phyloP scores from a whole-genome alignment of 345 rosid species.

The Rhizophora mangle region DNA sequence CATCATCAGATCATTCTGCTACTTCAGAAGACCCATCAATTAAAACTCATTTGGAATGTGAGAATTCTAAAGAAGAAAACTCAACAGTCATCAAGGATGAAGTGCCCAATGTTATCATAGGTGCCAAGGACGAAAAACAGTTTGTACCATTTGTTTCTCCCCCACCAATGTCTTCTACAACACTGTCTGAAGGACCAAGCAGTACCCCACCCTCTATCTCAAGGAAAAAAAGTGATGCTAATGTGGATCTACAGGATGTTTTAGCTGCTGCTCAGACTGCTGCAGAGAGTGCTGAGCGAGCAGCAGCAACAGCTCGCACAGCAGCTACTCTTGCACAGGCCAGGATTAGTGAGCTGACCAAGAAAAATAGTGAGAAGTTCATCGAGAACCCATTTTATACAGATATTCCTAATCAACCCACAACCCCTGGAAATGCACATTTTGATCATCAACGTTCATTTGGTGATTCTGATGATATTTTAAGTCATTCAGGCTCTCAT shows the following conservation, averaged over 20 bases:
- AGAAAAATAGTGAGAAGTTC: slow-evolving; percentile 42
- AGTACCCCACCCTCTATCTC: slow-evolving; percentile 22
- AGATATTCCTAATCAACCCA: slow-evolving; percentile 31
- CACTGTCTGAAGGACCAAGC: slow-evolving; percentile 23
- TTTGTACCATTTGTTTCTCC: slow-evolving; percentile 59
- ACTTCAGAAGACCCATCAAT: slow-evolving; percentile 25
- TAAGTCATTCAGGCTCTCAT: background rate
- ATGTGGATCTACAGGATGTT: slow-evolving; percentile 74
- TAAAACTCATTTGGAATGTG: slow-evolving; percentile 34
- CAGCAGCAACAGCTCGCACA: slow-evolving; percentile 85
- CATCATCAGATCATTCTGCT: slow-evolving; percentile 29
- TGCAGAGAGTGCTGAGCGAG: slow-evolving; percentile 84
- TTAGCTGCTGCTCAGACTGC: slow-evolving; percentile 86
- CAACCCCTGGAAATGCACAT: slow-evolving; percentile 25
- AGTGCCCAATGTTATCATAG: slow-evolving; percentile 20
- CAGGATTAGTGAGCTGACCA: slow-evolving; percentile 64
- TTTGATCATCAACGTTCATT: slow-evolving; percentile 43
- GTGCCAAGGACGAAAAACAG: slow-evolving; percentile 47
- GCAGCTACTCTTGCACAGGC: slow-evolving; percentile 92
- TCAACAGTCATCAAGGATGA: slow-evolving; percentile 32
- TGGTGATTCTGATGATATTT: background rate
- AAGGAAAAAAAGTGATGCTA: slow-evolving; percentile 37
- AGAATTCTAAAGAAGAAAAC: slow-evolving; percentile 29
- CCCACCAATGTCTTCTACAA: slow-evolving; percentile 37
- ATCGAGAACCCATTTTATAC: slow-evolving; percentile 63